These are phyloP conservation scores for Xylona heveae DNA, from an alignment of 495 filamentous ascomycete species.

Conservation along the genomic window DNA sequence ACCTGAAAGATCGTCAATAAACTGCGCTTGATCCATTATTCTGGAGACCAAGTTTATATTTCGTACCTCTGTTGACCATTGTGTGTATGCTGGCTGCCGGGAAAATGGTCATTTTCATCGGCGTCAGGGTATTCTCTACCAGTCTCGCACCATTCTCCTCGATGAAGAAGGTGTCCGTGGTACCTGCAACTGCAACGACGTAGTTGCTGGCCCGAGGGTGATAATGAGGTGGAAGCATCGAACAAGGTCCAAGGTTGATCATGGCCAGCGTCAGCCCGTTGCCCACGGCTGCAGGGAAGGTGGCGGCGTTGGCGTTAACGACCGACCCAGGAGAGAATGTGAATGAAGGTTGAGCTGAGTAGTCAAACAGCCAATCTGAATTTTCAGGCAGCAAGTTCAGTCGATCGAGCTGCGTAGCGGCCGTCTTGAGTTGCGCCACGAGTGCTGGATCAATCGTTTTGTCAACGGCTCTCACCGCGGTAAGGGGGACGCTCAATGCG, in stretches of 20 bases:
- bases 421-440: constrained; percentile 11
- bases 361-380: constrained; percentile 23
- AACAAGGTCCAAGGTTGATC: constrained; percentile 22
- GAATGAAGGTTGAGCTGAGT: constrained; percentile 13
- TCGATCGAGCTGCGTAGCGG: constrained; percentile 17
- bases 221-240: constrained; percentile 24
- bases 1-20: no score
- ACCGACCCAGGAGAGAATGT: constrained; percentile 16
- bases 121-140: constrained; percentile 13
- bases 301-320: constrained; percentile 20
- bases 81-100: constrained; percentile 26
- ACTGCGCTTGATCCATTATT: not conserved
- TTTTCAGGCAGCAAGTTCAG: constrained; percentile 17
- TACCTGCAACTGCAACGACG: constrained; percentile 19
- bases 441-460: constrained; percentile 12
- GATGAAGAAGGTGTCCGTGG: constrained; percentile 21
- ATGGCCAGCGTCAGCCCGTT: constrained; percentile 16
- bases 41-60: not conserved
- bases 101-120: constrained; percentile 26
- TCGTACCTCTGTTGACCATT: constrained; percentile 24
- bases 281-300: constrained; percentile 15
- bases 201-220: constrained; percentile 23
- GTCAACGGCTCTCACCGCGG: constrained; percentile 9
- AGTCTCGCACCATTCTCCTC: constrained; percentile 19
- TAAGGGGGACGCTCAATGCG: no score